Conservation (phyloP, 306 rosid species). For the Vigna radiata region DNA sequence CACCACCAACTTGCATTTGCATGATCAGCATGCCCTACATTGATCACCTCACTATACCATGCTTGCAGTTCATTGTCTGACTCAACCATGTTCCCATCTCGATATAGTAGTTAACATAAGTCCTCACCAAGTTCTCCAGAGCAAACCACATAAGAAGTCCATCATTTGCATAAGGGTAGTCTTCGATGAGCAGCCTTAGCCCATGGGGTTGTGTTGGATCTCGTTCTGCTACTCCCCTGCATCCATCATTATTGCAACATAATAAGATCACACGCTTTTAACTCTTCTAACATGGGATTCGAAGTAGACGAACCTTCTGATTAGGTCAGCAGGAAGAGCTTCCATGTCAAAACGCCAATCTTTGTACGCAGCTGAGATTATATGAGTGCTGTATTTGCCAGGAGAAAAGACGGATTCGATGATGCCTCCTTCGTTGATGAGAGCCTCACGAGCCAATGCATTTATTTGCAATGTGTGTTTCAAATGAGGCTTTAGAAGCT, state of each 20-base stretch:
- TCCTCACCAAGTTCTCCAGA: slow-evolving; percentile 65
- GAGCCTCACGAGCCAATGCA: slow-evolving; percentile 55
- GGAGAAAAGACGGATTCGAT: slow-evolving; percentile 49
- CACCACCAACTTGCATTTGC: slow-evolving; percentile 82
- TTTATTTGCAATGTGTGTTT: slow-evolving; percentile 53
- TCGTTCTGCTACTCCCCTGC: slow-evolving; percentile 78
- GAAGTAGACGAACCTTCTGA: slow-evolving; percentile 42
- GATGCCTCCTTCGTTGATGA: slow-evolving; percentile 52
- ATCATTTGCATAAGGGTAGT: slow-evolving; percentile 84
- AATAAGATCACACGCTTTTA: neutral
- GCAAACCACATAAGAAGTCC: slow-evolving; percentile 82
- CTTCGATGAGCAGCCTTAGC: slow-evolving; percentile 67
- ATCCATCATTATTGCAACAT: neutral
- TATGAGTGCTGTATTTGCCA: slow-evolving; percentile 37
- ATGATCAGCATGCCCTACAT: slow-evolving; percentile 73
- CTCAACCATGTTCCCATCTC: slow-evolving; percentile 32
- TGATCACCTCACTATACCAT: slow-evolving; percentile 73
- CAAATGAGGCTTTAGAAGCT: slow-evolving; percentile 53
- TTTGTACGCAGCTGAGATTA: slow-evolving; percentile 50
- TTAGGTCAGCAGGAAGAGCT: slow-evolving; percentile 51
- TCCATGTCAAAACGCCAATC: slow-evolving; percentile 54
- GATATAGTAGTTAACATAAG: slow-evolving; percentile 72
- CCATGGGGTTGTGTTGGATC: slow-evolving; percentile 78
- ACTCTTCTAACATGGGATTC: neutral
- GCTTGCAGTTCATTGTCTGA: slow-evolving; percentile 63